Conservation (phyloP, 176 grass and related monocot genomes). For the Oryza longistaminata region DNA sequence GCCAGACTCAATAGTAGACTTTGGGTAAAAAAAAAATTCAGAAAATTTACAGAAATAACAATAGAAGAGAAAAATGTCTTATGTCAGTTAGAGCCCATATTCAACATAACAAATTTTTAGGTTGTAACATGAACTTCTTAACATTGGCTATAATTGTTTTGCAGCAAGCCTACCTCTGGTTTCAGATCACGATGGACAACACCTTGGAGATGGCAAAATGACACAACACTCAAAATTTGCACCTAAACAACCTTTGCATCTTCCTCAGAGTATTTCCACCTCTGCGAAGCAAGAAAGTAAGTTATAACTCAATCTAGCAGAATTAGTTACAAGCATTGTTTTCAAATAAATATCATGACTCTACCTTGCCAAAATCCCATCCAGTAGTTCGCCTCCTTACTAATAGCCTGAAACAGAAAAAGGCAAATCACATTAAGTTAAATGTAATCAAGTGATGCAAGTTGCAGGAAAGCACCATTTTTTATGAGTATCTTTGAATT, state of each 20-base stretch:
- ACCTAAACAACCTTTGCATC: conserved; percentile 89
- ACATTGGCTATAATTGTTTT: conserved; percentile 21
- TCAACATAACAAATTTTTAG: conserved; percentile 1
- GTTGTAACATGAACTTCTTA: conserved; percentile 16
- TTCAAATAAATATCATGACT: neutral
- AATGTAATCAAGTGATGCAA: conserved; percentile 17
- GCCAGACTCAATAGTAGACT: neutral
- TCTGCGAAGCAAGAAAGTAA: conserved; percentile 42
- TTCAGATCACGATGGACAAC: conserved; percentile 98
- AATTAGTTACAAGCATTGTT: neutral
- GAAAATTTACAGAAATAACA: conserved; percentile 22
- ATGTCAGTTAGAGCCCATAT: conserved; percentile 5
- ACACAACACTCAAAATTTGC: conserved; percentile 93
- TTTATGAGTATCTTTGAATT: neutral
- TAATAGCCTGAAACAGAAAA: conserved; percentile 71
- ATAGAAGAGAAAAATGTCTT: conserved; percentile 11
- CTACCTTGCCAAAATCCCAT: conserved; percentile 91
- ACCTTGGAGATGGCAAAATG: conserved; percentile 99
- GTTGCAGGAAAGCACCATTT: neutral
- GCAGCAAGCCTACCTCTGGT: conserved; percentile 69
- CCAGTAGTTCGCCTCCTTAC: conserved; percentile 96
- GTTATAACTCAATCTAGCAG: conserved; percentile 23
- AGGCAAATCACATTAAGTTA: conserved; percentile 32
- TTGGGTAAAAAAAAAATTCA: neutral
- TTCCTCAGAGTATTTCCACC: conserved; percentile 98